Percentiles rank a stretch among this genome's conserved stretches.
These are phyloP conservation scores for Nigrograna mackinnonii DNA, from an alignment of 2,329 filamentous ascomycete genomes.

Conservation along the genomic window DNA sequence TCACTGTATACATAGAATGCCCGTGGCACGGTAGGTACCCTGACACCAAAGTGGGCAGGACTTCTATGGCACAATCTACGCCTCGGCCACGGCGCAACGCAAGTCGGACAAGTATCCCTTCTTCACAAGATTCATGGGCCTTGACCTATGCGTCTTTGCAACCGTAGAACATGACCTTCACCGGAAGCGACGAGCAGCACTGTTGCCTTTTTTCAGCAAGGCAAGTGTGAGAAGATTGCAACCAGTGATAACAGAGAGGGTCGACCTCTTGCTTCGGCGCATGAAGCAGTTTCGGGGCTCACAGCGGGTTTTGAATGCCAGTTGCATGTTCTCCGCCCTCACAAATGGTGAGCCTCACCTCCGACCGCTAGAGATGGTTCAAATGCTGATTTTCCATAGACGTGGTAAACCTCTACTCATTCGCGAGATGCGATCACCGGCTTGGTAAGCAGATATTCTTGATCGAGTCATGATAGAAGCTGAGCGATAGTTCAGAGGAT, in stretches of 20 bases:
- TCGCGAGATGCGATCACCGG: neutral
- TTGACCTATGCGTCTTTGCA: neutral
- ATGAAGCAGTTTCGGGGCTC: neutral
- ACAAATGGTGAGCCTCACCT: neutral
- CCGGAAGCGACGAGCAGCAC: slow-evolving; percentile 15
- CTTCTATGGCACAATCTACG: neutral
- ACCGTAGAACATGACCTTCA: slow-evolving; percentile 24
- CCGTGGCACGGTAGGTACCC: neutral
- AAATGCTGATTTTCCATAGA: neutral
- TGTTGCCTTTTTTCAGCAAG: slow-evolving; percentile 24
- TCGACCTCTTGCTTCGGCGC: neutral
- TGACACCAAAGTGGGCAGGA: slow-evolving; percentile 1
- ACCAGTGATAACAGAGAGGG: slow-evolving; percentile 11
- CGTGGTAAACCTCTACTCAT: slow-evolving; percentile 1
- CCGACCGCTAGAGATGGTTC: neutral
- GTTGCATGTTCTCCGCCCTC: slow-evolving; percentile 1
- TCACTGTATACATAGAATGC: neutral
- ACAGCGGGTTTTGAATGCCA: neutral
- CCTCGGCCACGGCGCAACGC: neutral
- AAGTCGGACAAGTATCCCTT: neutral
- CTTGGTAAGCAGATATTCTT: neutral
- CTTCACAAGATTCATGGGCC: neutral
- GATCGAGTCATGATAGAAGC: neutral
- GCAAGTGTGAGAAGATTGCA: slow-evolving; percentile 11
- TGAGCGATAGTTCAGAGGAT: neutral